Evolutionary conservation across 306 rosid species (phyloP).

Genomic region (Vigna trinervia): DNA sequence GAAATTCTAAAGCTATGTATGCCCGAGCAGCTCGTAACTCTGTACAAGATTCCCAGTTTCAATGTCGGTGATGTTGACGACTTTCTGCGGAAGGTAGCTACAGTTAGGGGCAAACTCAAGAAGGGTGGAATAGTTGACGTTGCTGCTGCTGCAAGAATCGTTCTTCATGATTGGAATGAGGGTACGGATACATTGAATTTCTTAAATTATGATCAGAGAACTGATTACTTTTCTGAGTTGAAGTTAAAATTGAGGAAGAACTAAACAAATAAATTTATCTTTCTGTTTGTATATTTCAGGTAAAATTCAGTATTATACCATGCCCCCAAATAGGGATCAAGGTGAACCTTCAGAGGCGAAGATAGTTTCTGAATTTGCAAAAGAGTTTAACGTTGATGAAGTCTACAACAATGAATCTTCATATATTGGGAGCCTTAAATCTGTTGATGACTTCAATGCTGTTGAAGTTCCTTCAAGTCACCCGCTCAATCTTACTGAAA

Average conservation of each 20-base stretch:
- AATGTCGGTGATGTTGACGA: slow-evolving; percentile 88
- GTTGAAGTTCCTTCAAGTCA: slow-evolving; percentile 84
- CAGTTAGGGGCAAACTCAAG: slow-evolving; percentile 92
- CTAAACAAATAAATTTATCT: background rate
- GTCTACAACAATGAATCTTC: slow-evolving; percentile 82
- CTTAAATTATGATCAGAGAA: background rate
- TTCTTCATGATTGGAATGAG: slow-evolving; percentile 96
- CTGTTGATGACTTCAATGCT: slow-evolving; percentile 73
- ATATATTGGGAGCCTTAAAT: slow-evolving; percentile 87
- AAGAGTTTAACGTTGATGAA: slow-evolving; percentile 77
- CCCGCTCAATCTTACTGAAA: slow-evolving; percentile 68
- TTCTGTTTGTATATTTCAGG: slow-evolving; percentile 57
- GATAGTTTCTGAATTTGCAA: slow-evolving; percentile 72
- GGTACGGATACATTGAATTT: slow-evolving; percentile 56
- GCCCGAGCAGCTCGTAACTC: slow-evolving; percentile 64
- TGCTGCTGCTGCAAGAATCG: slow-evolving; percentile 83
- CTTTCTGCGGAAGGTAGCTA: slow-evolving; percentile 81
- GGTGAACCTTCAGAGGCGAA: slow-evolving; percentile 73
- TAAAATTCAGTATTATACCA: slow-evolving; percentile 89
- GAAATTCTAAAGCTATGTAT: slow-evolving; percentile 95
- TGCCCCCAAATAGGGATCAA: slow-evolving; percentile 85
- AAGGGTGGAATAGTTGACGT: slow-evolving; percentile 87
- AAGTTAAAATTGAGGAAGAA: slow-evolving; percentile 22
- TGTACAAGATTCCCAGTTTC: slow-evolving; percentile 83
- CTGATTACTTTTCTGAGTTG: background rate